Conservation (phyloP, 2,329 filamentous ascomycete genomes). For the Colletotrichum trifolii region DNA sequence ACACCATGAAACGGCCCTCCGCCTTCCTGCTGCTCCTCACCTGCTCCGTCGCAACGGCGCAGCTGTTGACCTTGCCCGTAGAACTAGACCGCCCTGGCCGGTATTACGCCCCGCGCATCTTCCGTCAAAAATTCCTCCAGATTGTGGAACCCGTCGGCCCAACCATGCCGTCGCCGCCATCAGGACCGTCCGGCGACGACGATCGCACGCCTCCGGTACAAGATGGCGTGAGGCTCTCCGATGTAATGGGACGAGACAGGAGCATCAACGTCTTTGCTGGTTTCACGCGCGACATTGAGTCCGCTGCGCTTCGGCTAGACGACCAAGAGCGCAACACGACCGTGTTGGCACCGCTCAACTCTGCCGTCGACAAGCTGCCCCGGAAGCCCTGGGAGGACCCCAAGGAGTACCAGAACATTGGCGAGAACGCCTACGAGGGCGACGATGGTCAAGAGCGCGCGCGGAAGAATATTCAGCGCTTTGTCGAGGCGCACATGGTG, state of each 20-base stretch:
- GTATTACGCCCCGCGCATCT: slow-evolving; percentile 17
- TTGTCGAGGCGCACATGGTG: slow-evolving; percentile 89
- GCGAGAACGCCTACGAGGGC: slow-evolving; percentile 80
- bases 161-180: slow-evolving; percentile 41
- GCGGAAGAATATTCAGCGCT: slow-evolving; percentile 77
- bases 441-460: slow-evolving; percentile 80
- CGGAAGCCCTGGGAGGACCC: slow-evolving; percentile 89
- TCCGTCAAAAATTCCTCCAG: slow-evolving; percentile 36
- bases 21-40: slow-evolving; percentile 27
- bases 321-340: slow-evolving; percentile 78
- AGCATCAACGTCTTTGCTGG: slow-evolving; percentile 87
- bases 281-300: slow-evolving; percentile 79
- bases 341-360: slow-evolving; percentile 88
- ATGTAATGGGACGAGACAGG: slow-evolving; percentile 84
- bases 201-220: slow-evolving; percentile 45
- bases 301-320: slow-evolving; percentile 76
- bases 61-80: slow-evolving; percentile 26
- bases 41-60: slow-evolving; percentile 28
- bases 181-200: slow-evolving; percentile 40
- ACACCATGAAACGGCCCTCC: slow-evolving; percentile 33
- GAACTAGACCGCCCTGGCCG: slow-evolving; percentile 22
- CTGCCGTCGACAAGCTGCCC: slow-evolving; percentile 79
- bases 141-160: slow-evolving; percentile 38
- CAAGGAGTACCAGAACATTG: slow-evolving; percentile 75
- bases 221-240: slow-evolving; percentile 76